Evolutionary conservation across 192 early-diverging fungal genomes (phyloP).

Genomic region (Entomortierella beljakovae): DNA sequence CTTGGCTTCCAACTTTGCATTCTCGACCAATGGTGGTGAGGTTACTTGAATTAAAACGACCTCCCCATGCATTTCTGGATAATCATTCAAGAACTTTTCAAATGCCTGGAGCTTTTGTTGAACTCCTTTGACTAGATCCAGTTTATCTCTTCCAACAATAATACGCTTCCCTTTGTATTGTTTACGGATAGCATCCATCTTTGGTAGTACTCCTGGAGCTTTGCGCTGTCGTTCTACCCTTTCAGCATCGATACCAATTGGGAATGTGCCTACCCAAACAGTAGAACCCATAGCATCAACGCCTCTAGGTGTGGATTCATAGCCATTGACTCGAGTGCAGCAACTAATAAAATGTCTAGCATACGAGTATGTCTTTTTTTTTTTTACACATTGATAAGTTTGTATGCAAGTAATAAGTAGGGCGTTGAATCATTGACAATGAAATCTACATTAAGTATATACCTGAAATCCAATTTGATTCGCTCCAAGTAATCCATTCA

Average conservation of each 20-base stretch:
- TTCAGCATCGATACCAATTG: conserved; percentile 95
- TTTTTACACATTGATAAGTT: too few species aligned
- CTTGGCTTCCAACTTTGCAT: conserved; percentile 79
- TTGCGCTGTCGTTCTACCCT: conserved; percentile 73
- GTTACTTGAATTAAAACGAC: conserved; percentile 97
- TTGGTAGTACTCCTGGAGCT: conserved; percentile 72
- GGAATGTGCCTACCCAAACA: conserved; percentile 92
- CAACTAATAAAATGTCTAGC: conserved; percentile 92
- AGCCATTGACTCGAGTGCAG: conserved; percentile 93
- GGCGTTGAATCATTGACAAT: too few species aligned
- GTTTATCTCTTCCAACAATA: conserved; percentile 94
- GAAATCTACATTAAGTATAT: not conserved
- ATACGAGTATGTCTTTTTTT: conserved; percentile 95
- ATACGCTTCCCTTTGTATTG: conserved; percentile 91
- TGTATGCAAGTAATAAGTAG: too few species aligned
- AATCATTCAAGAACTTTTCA: conserved; percentile 90
- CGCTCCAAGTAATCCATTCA: conserved; percentile 89
- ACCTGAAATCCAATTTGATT: conserved; percentile 95
- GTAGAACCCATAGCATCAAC: conserved; percentile 86
- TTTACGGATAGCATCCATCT: conserved; percentile 84
- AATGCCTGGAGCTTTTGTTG: conserved; percentile 94
- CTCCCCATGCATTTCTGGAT: conserved; percentile 88
- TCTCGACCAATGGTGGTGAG: conserved; percentile 80
- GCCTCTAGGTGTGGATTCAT: conserved; percentile 93
- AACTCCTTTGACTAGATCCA: conserved; percentile 96